A percentile compares a stretch with the other conserved stretches of the same genome.
Evolutionary conservation across 306 rosid genomes (phyloP).

Genomic region (Senna tora): DNA sequence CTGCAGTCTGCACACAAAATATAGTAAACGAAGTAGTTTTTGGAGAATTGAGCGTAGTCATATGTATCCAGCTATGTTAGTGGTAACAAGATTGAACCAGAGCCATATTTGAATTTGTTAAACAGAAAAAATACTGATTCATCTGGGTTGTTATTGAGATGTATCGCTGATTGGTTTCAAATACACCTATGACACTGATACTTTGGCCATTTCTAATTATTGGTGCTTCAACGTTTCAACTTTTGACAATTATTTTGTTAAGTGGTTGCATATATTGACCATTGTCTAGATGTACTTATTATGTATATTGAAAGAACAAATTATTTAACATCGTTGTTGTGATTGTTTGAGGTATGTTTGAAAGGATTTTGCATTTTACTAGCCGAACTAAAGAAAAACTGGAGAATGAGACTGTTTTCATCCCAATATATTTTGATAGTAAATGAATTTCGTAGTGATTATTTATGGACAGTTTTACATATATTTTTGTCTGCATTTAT

Average conservation of each 20-base stretch:
- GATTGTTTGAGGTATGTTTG: not conserved
- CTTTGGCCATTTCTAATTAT: not conserved
- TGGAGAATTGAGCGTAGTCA: not conserved
- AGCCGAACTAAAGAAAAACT: slow-evolving; percentile 10
- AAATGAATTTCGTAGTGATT: slow-evolving; percentile 17
- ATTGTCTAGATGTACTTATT: not conserved
- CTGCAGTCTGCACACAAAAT: not conserved
- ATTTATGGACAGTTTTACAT: not conserved
- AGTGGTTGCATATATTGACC: not conserved
- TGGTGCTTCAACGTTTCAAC: not conserved
- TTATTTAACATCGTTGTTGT: not conserved
- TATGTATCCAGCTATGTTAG: not conserved
- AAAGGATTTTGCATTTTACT: not conserved
- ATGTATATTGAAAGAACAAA: not conserved
- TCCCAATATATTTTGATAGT: slow-evolving; percentile 7
- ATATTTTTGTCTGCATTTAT: not conserved
- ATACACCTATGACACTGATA: not conserved
- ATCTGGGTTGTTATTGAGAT: not conserved
- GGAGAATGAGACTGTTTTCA: not conserved
- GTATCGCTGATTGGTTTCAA: not conserved
- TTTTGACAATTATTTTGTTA: not conserved
- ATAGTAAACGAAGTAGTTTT: not conserved
- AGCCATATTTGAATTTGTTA: no score
- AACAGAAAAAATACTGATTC: not conserved
- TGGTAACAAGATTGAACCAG: not conserved